Evolutionary conservation across 163 green algal species (phyloP).

Genomic region (Chloromonas sp.): DNA sequence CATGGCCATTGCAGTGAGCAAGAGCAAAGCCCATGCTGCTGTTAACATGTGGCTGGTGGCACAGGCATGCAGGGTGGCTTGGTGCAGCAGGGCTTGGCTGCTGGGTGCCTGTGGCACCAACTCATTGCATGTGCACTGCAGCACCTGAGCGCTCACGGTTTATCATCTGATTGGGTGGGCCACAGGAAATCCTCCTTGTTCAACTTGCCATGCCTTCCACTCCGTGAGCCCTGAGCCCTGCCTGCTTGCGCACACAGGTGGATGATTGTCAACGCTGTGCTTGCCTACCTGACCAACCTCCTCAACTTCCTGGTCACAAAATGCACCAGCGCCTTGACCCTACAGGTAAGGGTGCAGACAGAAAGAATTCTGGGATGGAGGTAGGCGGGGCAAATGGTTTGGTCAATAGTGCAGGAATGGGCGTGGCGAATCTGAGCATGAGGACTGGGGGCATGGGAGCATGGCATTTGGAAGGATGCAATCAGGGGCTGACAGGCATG

Average conservation of each 20-base stretch:
- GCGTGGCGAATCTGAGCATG: neutral
- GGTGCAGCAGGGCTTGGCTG: too few species aligned
- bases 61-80: too few species aligned
- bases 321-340: slow-evolving; percentile 87
- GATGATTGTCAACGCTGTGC: slow-evolving; percentile 74
- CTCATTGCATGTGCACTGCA: too few species aligned
- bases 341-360: slow-evolving; percentile 65
- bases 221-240: too few species aligned
- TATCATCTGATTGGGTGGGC: too few species aligned
- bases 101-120: too few species aligned
- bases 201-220: too few species aligned
- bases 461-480: neutral
- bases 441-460: neutral
- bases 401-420: neutral
- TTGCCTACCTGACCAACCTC: slow-evolving; percentile 83
- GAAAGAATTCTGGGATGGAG: neutral
- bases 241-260: slow-evolving; percentile 17
- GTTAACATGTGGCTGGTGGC: too few species aligned
- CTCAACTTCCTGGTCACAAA: slow-evolving; percentile 96
- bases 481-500: neutral
- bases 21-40: too few species aligned
- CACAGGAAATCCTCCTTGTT: too few species aligned
- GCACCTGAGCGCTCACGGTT: too few species aligned
- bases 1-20: too few species aligned
- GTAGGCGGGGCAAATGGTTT: neutral